Base-by-base conservation (phyloP, 108 stramenopile species). In the Pseudonitzschia pungens region DNA sequence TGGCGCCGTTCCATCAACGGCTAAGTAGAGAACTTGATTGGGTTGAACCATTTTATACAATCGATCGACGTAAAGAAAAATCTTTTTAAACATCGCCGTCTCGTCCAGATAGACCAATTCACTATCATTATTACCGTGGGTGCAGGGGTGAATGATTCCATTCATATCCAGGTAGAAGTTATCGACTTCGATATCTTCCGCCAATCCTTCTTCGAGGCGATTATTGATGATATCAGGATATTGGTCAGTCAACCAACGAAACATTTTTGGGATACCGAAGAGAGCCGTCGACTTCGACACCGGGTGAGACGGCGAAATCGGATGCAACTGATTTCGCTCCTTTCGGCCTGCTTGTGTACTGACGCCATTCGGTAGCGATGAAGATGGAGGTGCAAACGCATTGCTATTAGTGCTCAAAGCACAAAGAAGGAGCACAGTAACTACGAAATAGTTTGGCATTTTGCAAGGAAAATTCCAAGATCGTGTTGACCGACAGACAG, bases 81-180 rank as follows among this genome's bases (percentile, higher is more conserved):
- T 99, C 81, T 97, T 96, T 82, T 93, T 86, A 84, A 98, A 97
- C 98, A 97, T 98, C 80, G 94, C 95, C 33, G 91, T 91, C 73
- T 98, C 97, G 71, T 96, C 92, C 59, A 97, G 77, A 42, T 93
- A 77, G 44, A 97, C 84, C 65, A 93, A 81, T 75, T 94, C 85
- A n/a, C 83, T 84, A 68, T 93, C 87, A 59, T 79, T 82, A 69
- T 96, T 96, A 1, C 86, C 89, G 69, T 99, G 99, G 0, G 97
- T 97, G 84, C 97, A 98, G 11, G 97, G 97, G 76, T 99, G 99
- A 75, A 99, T 99, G 77, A 99, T 96, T 36, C 99, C 99, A 72
- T 99, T 99, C 99, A 99, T 99, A 73, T 99, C 99, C 59, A 99
- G 81, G 81, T 99, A 99, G 58, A 99, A 96, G 81, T 96, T 97